Evolutionary conservation across 495 filamentous ascomycete species (phyloP), one percentile per base, ranked within the genome.

Genomic region (Endocarpon pusillum): DNA sequence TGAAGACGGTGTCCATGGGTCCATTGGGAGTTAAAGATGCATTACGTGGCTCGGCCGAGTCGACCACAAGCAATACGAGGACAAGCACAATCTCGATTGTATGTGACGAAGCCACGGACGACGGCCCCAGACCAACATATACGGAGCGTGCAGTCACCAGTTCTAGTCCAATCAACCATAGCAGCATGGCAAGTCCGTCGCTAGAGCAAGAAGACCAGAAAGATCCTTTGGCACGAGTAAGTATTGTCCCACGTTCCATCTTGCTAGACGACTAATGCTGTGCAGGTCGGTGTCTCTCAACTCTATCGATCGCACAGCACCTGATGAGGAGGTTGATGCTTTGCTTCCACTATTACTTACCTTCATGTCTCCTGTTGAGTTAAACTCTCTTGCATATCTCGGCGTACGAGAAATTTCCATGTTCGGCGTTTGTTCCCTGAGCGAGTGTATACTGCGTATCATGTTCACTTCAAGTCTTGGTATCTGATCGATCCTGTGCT

Each of bases 1-100:
- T 99, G 42, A 94, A 96, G 54, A 87, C 81, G 47, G 81, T 81
- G 9, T 94, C 87, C 3, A 73, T 96, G 19, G 87, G 89, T 40
- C 85, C 85, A 9, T 81, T 80, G 27, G n/a, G n/a, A n/a, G n/a
- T n/a, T n/a, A n/a, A n/a, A n/a, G n/a, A n/a, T n/a, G n/a, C n/a
- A n/a, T n/a, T n/a, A n/a, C n/a, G n/a, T n/a, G n/a, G n/a, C 21
- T 47, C 57, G 12, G 47, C 55, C 34, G 54, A 55, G 29, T 46
- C 16, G 41, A 46, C 16, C 35, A 46, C 17, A 38, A 53, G 19
- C 44, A 45, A 18, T 37, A 42, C 33, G 41, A 49, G 38, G 35
- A 46, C 49, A 42, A 48, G 41, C n/a, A n/a, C n/a, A n/a, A n/a
- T n/a, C n/a, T n/a, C n/a, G n/a, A n/a, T n/a, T n/a, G n/a, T n/a